Percentiles rank a stretch among this genome's conserved stretches.
Evolutionary conservation across 1,284 basidiomycete genomes (phyloP).

Genomic region (Phlebopus sp.): DNA sequence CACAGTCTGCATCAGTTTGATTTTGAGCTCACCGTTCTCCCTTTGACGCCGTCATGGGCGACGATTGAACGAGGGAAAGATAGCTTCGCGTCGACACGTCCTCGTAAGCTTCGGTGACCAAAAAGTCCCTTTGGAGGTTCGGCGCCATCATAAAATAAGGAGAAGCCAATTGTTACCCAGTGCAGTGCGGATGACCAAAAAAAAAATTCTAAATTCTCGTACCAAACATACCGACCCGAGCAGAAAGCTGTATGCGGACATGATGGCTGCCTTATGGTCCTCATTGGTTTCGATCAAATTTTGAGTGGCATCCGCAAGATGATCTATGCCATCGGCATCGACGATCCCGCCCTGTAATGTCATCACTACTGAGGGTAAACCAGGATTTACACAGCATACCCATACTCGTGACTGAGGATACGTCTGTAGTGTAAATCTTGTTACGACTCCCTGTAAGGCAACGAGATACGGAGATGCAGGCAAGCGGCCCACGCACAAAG

Average conservation of each 20-base stretch:
- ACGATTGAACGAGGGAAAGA: slow-evolving; percentile 35
- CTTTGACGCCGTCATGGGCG: slow-evolving; percentile 14
- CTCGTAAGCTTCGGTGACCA: slow-evolving; percentile 17
- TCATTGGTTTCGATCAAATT: slow-evolving; percentile 45
- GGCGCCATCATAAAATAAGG: slow-evolving; percentile 45
- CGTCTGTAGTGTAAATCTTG: slow-evolving; percentile 52
- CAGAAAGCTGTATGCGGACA: slow-evolving; percentile 47
- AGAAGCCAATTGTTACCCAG: slow-evolving; percentile 9
- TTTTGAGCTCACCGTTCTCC: slow-evolving; percentile 21
- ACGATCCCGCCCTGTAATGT: no score
- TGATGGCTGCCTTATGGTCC: slow-evolving; percentile 56
- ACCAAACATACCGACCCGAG: slow-evolving; percentile 35
- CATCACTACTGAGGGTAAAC: no score
- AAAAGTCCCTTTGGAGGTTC: slow-evolving; percentile 39
- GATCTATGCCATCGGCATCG: background rate
- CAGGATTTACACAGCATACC: slow-evolving; percentile 34
- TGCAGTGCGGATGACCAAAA: slow-evolving; percentile 3
- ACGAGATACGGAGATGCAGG: background rate
- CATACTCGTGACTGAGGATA: slow-evolving; percentile 57
- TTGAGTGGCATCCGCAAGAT: slow-evolving; percentile 35
- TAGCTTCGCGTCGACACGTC: slow-evolving; percentile 26
- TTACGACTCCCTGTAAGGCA: slow-evolving; percentile 53
- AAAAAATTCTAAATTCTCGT: background rate
- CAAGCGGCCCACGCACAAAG: slow-evolving; percentile 42
- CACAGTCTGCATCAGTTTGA: background rate